A percentile compares a stretch with the other conserved stretches of the same genome.
Conservation (phyloP, 2,329 filamentous ascomycete species). For the Microcera coccophila region DNA sequence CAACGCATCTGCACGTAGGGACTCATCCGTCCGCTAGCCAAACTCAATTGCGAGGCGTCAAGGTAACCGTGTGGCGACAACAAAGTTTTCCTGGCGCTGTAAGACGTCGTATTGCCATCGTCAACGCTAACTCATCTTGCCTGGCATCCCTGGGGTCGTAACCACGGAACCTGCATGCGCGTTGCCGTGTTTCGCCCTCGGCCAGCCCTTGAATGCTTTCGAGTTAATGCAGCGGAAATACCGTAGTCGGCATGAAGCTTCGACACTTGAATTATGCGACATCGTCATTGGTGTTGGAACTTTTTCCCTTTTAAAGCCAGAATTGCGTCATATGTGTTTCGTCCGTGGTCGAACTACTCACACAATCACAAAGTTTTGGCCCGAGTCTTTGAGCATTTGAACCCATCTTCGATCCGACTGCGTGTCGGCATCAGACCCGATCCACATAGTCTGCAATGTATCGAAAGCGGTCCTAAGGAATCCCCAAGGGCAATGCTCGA, state of each 20-base stretch:
- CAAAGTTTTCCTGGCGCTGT: neutral
- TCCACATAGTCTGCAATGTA: slow-evolving; percentile 42
- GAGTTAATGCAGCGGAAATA: too few relatives aligned
- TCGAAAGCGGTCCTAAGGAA: slow-evolving; percentile 46
- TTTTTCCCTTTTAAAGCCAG: too few relatives aligned
- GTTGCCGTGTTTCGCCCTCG: too few relatives aligned
- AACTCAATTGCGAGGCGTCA: neutral
- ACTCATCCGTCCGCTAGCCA: neutral
- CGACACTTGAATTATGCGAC: too few relatives aligned
- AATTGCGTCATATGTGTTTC: neutral
- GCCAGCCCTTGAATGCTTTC: too few relatives aligned
- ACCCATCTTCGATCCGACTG: slow-evolving; percentile 36
- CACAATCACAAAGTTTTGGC: slow-evolving; percentile 42
- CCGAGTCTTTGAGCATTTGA: slow-evolving; percentile 38
- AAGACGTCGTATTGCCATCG: neutral
- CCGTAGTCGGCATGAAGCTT: too few relatives aligned
- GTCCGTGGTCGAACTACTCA: slow-evolving; percentile 21
- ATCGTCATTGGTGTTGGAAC: too few relatives aligned
- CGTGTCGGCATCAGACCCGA: slow-evolving; percentile 27
- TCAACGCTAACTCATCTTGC: neutral
- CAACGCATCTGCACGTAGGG: neutral
- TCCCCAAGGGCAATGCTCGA: slow-evolving; percentile 43
- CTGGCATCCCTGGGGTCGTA: neutral
- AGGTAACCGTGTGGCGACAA: neutral
- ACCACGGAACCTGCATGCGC: neutral